A percentile compares a stretch with the other conserved stretches of the same genome.
phyloP scores from a whole-genome alignment of 75 land plant species.

The Gnetum montanum region DNA sequence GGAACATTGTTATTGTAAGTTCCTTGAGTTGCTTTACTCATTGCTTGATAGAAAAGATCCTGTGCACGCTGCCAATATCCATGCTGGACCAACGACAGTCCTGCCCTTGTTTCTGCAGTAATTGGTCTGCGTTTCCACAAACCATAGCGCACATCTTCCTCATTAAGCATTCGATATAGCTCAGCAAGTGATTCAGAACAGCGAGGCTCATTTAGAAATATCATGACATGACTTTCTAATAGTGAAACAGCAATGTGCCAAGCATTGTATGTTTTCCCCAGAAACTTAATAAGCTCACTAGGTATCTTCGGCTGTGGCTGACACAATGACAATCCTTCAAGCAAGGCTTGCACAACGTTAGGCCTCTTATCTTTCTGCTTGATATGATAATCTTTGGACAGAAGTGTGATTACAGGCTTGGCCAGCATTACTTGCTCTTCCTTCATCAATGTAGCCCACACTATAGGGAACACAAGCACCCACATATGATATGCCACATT shows the following conservation, averaged over 20 bases:
- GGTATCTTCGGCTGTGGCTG: slow-evolving; percentile 99
- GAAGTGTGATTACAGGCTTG: slow-evolving; percentile 83
- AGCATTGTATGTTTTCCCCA: slow-evolving; percentile 98
- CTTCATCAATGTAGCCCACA: slow-evolving; percentile 92
- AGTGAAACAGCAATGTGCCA: slow-evolving; percentile 93
- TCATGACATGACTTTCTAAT: slow-evolving; percentile 94
- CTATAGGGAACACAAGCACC: slow-evolving; percentile 99
- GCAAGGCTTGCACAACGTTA: slow-evolving; percentile 96
- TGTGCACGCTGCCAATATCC: slow-evolving; percentile 98
- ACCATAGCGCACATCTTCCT: slow-evolving; percentile 96
- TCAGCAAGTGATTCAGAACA: slow-evolving; percentile 97
- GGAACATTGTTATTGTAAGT: slow-evolving; percentile 82
- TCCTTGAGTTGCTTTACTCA: slow-evolving; percentile 97
- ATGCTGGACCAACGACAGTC: slow-evolving; percentile 95
- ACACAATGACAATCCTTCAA: slow-evolving; percentile 94
- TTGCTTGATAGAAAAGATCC: slow-evolving; percentile 89
- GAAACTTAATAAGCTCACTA: slow-evolving; percentile 95
- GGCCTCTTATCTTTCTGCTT: slow-evolving; percentile 88
- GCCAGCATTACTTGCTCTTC: slow-evolving; percentile 91
- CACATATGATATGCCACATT: slow-evolving; percentile 98
- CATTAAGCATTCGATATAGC: slow-evolving; percentile 91
- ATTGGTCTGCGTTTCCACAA: slow-evolving; percentile 90
- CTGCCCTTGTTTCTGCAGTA: slow-evolving; percentile 90
- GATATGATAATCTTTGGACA: slow-evolving; percentile 95
- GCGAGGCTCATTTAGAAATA: slow-evolving; percentile 81